Evolutionary conservation across 192 early-diverging fungal genomes (phyloP), one percentile per base, ranked within the genome.

Genomic region (Coemansia umbellata): DNA sequence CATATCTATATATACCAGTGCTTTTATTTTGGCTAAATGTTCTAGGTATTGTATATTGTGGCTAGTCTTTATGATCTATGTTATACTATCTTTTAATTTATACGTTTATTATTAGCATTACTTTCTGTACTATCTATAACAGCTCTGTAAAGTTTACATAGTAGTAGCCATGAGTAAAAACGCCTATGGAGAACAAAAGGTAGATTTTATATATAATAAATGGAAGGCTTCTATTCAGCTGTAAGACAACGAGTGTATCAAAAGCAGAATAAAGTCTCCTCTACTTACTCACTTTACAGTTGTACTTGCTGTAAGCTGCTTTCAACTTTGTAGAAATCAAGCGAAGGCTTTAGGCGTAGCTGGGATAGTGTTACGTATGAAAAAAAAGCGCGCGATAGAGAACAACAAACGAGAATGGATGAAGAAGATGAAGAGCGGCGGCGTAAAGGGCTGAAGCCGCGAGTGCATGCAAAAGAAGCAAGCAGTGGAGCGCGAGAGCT

Each of bases 281-380:
- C n/a, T n/a, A n/a, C n/a, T n/a, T n/a, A n/a, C n/a, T n/a, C n/a
- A n/a, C n/a, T n/a, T n/a, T n/a, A n/a, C n/a, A n/a, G n/a, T n/a
- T n/a, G n/a, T n/a, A n/a, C n/a, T n/a, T n/a, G n/a, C n/a, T n/a
- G n/a, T n/a, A n/a, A n/a, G n/a, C n/a, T n/a, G n/a, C 6, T 37
- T 27, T 22, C 17, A 47, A 37, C 10, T 26, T 15, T 45, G 14
- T 31, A 31, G 28, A 53, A 40, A 26, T 9, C 7, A 19, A 35
- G 31, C 14, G 63, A 57, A 23, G 43, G 55, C 8, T 79, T 74
- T 22, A 49, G 77, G 27, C 61, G 63, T 19, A 73, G 30, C 14
- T 92, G 91, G 91, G 86, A 92, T 63, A 81, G 63, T 43, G 84
- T 67, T 21, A 82, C 86, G 33, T 89, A 85, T 62, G 82, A 74